Conservation (phyloP, 208 protist species). For the Acanthamoeba royreba region DNA sequence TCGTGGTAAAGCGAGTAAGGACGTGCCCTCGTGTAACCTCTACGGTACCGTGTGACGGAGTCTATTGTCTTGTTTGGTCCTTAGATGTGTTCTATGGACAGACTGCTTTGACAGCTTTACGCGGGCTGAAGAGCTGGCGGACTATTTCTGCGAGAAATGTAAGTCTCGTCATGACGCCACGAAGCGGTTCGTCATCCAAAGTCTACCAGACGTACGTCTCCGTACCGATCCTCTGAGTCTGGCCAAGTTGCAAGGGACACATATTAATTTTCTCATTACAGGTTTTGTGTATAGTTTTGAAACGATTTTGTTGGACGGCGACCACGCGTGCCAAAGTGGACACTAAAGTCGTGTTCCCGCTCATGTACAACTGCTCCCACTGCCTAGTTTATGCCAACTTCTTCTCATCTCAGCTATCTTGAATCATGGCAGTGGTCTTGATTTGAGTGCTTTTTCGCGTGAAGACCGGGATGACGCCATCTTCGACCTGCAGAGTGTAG, state of each 20-base stretch:
- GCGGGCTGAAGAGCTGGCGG: neutral
- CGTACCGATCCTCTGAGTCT: neutral
- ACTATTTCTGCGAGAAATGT: neutral
- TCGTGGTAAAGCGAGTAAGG: neutral
- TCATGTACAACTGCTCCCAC: neutral
- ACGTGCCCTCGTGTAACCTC: neutral
- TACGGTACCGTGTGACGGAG: neutral
- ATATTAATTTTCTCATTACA: neutral
- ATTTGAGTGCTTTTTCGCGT: neutral
- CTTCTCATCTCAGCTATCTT: neutral
- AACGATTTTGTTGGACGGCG: slow-evolving; percentile 40
- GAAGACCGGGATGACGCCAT: neutral
- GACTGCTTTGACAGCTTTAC: slow-evolving; percentile 18
- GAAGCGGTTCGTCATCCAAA: neutral
- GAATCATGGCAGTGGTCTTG: neutral
- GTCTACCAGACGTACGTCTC: neutral
- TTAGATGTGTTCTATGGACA: neutral
- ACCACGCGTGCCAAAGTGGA: neutral
- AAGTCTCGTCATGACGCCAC: neutral
- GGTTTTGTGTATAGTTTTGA: slow-evolving; percentile 32
- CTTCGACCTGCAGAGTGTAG: neutral
- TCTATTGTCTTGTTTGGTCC: neutral
- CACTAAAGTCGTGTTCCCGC: slow-evolving; percentile 9
- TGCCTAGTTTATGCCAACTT: neutral
- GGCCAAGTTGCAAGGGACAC: neutral